Evolutionary conservation across 495 filamentous ascomycete species (phyloP), one percentile per base, ranked within the genome.

Genomic region (Neurospora sp.): DNA sequence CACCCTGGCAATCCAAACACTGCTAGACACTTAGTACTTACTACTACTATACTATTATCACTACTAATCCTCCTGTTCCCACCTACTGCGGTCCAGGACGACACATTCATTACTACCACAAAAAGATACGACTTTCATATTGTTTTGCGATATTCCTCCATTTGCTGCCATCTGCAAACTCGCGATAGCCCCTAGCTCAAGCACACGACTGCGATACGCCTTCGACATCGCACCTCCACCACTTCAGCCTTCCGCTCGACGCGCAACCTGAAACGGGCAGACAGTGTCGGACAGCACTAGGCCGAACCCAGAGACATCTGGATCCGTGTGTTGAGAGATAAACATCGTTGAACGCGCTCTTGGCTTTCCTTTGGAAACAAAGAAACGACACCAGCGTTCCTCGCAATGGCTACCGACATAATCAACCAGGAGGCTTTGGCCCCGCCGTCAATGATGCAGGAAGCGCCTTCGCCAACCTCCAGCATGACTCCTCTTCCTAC

Each of bases 371-470:
- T 38, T 41, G 39, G 37, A 38, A 39, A 39, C 35, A 41, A 38
- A n/a, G 68, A 69, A 45, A 12, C 35, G 39, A 20, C 18, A 45
- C 9, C 22, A 59, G 38, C 42, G 42, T 39, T 18, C 12, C 5
- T 37, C 72, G 75, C 75, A 71, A 81, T 81, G 80, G 77, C 78
- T 76, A 77, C 79, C 77, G 80, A 81, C 68, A 73, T 68, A 37
- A 53, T 80, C 35, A 79, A 80, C 72, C 71, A 75, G 53, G 80
- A 80, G 59, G 71, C 74, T 22, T 59, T 78, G 70, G 72, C 75
- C 35, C 69, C 74, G 9, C 74, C 74, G 6, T 71, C 69, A 3
- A 59, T 74, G 53, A 65, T 35, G 53, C 53, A 65, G 22, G 53
- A 65, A 65, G 76, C 79, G 27, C 68, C 70, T 41, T 78, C 80